Evolutionary conservation across 2,329 filamentous ascomycete genomes (phyloP), one percentile per base, ranked within the genome.

Genomic region (Ceratocystiopsis sp.): DNA sequence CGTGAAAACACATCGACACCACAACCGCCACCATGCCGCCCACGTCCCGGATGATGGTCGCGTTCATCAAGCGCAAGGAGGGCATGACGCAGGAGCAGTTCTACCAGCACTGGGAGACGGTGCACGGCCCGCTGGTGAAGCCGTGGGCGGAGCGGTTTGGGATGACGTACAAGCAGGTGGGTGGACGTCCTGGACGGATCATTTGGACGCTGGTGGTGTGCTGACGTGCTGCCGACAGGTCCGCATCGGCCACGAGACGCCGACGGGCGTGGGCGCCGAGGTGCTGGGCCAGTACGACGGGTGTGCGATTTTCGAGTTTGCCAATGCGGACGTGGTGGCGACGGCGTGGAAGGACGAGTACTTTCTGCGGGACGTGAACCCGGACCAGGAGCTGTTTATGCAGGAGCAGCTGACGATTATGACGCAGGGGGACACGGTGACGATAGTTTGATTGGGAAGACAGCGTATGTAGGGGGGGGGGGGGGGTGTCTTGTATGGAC

Each of bases 121-220:
- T 56, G 15, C 57, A 60, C 44, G 57, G 51, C 4, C 52, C 53
- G 4, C 55, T 59, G 34, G 55, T 58, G 16, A 51, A 51, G 42
- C 54, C 58, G 1, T 60, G 57, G 58, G 54, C 54, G 15, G 48
- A 58, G 46, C 56, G 56, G 44, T 52, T 58, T 44, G 55, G 55
- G 14, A 50, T 60, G 33, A 42, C 49, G 21, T 60, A 60, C 44
- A 56, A 56, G 18, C 58, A 60, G 51, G 53, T 52, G 34, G 12
- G 40, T 19, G 4, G 11, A 37, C 17, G 8, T 16, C 5, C n/a
- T n/a, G n/a, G n/a, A n/a, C n/a, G n/a, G n/a, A n/a, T n/a, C n/a
- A n/a, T n/a, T n/a, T n/a, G n/a, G n/a, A n/a, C n/a, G n/a, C n/a
- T n/a, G n/a, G n/a, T 29, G 25, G 5, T 11, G 25, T 29, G 25